These are phyloP conservation scores for Metschnikowia reukaufii DNA, from an alignment of 805 yeast genomes.

Conservation along the genomic window DNA sequence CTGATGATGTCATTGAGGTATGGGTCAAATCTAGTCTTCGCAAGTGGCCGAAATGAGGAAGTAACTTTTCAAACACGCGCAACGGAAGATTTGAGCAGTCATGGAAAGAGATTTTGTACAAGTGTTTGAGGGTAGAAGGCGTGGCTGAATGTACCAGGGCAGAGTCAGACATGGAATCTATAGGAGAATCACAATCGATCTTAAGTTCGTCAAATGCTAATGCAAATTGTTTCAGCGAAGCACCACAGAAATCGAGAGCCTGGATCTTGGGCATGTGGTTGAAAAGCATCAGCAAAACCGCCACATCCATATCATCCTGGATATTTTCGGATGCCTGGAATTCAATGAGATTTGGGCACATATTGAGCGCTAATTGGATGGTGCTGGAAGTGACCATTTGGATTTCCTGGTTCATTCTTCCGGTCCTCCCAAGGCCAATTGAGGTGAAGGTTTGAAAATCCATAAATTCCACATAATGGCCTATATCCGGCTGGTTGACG, in stretches of 20 bases:
- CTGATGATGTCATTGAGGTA: slow-evolving; percentile 70
- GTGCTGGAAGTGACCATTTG: slow-evolving; percentile 84
- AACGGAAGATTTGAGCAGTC: slow-evolving; percentile 80
- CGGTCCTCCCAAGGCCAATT: slow-evolving; percentile 86
- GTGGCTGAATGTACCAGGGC: slow-evolving; percentile 1
- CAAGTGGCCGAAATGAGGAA: slow-evolving; percentile 57
- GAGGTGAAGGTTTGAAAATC: slow-evolving; percentile 90
- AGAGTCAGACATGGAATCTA: slow-evolving; percentile 7
- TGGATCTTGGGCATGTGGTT: slow-evolving; percentile 55
- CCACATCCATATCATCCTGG: slow-evolving; percentile 71
- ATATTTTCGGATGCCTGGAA: slow-evolving; percentile 83
- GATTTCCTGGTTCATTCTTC: slow-evolving; percentile 85
- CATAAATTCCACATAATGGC: slow-evolving; percentile 66
- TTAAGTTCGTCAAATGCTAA: slow-evolving; percentile 50
- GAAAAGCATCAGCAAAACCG: slow-evolving; percentile 57
- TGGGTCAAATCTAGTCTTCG: slow-evolving; percentile 77
- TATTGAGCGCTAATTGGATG: slow-evolving; percentile 56
- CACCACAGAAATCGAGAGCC: slow-evolving; percentile 86
- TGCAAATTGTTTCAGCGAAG: slow-evolving; percentile 64
- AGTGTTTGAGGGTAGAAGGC: slow-evolving; percentile 12
- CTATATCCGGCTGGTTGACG: slow-evolving; percentile 43
- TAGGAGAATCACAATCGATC: slow-evolving; percentile 17
- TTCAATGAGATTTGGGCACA: slow-evolving; percentile 70
- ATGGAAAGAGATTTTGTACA: slow-evolving; percentile 67
- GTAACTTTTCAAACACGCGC: slow-evolving; percentile 51